Conservation (phyloP, 2,329 filamentous ascomycete genomes). For the Xylaria sp. region DNA sequence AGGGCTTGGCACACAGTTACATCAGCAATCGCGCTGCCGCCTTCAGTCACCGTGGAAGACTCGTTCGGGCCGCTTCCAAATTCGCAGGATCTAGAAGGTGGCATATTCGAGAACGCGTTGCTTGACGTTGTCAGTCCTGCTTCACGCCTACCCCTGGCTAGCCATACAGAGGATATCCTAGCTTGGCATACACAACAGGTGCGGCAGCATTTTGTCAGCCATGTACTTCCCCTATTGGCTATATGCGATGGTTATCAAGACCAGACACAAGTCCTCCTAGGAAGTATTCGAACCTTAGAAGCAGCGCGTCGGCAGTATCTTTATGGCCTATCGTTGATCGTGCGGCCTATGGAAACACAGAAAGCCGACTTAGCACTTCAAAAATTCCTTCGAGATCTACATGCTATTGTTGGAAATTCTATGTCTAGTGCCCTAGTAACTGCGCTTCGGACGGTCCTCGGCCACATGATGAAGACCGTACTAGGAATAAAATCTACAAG, state of each 20-base stretch:
- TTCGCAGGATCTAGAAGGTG: conserved; percentile 52
- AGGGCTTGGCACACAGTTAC: conserved; percentile 72
- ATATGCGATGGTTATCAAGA: conserved; percentile 57
- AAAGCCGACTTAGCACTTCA: conserved; percentile 53
- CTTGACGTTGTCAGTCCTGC: conserved; percentile 62
- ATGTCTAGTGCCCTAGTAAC: conserved; percentile 63
- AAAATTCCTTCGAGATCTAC: conserved; percentile 69
- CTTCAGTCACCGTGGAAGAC: conserved; percentile 65
- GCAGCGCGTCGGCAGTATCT: conserved; percentile 68
- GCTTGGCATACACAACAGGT: conserved; percentile 71
- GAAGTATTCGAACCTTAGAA: conserved; percentile 67
- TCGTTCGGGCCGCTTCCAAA: conserved; percentile 62
- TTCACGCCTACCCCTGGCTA: conserved; percentile 58
- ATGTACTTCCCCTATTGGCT: conserved; percentile 66
- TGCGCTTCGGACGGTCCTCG: conserved; percentile 66
- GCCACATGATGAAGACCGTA: conserved; percentile 61
- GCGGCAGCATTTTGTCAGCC: conserved; percentile 67
- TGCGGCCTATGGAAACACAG: conserved; percentile 57
- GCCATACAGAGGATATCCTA: conserved; percentile 65
- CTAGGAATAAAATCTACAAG: conserved; percentile 51
- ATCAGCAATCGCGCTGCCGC: conserved; percentile 64
- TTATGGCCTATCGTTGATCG: conserved; percentile 63
- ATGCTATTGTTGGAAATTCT: conserved; percentile 73
- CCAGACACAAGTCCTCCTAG: conserved; percentile 59
- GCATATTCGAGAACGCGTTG: conserved; percentile 62